A percentile compares a stretch with the other conserved stretches of the same genome.
Evolutionary conservation across 306 rosid genomes (phyloP).

Genomic region (Rosa lucieae): DNA sequence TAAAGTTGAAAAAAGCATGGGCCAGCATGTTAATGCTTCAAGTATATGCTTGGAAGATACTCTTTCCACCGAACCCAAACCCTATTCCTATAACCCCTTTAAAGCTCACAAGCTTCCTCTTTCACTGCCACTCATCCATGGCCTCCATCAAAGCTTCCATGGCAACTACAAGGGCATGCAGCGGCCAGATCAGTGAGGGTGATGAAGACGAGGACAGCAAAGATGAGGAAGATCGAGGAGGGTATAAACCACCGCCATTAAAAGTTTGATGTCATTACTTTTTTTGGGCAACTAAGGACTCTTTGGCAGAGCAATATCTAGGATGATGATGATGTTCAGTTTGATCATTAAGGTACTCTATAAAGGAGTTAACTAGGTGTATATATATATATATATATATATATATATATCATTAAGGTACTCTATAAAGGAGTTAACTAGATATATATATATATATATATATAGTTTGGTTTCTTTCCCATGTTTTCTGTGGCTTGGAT

Average conservation of each 20-base stretch:
- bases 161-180: slow-evolving; percentile 17
- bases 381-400: too few relatives aligned
- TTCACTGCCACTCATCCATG: slow-evolving; percentile 17
- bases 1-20: slow-evolving; percentile 39
- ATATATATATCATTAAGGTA: neutral
- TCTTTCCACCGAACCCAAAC: slow-evolving; percentile 31
- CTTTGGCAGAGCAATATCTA: slow-evolving; percentile 64
- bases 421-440: neutral
- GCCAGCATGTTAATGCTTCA: slow-evolving; percentile 52
- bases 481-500: slow-evolving; percentile 13
- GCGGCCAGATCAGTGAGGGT: slow-evolving; percentile 21
- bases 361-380: neutral
- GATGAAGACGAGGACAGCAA: slow-evolving; percentile 31
- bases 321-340: slow-evolving; percentile 1
- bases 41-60: slow-evolving; percentile 83
- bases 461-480: slow-evolving; percentile 7
- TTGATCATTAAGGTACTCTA: neutral
- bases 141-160: slow-evolving; percentile 17
- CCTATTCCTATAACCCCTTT: slow-evolving; percentile 31
- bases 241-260: slow-evolving; percentile 25
- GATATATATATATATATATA: neutral
- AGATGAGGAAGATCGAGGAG: slow-evolving; percentile 4
- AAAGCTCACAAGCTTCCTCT: slow-evolving; percentile 21
- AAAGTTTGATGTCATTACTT: slow-evolving; percentile 23
- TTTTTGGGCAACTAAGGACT: slow-evolving; percentile 71